Conservation (phyloP, 1,284 basidiomycete genomes). For the Cutaneotrichosporon dermatis region DNA sequence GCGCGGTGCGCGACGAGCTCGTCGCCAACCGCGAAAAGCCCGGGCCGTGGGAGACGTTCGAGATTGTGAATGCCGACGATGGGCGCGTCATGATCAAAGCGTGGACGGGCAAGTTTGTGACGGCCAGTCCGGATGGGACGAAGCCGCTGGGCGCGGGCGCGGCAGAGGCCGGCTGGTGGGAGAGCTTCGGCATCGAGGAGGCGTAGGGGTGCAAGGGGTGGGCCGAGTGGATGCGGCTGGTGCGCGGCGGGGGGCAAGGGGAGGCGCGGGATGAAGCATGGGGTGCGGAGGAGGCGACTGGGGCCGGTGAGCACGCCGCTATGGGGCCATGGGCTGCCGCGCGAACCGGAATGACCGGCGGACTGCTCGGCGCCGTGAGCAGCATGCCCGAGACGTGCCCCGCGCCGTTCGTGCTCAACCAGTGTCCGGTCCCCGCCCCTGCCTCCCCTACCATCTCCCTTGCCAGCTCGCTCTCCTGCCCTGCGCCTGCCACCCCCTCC, state of each 20-base stretch:
- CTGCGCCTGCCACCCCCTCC: too few relatives aligned
- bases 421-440: too few relatives aligned
- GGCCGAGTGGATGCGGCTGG: not conserved
- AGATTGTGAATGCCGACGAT: not conserved
- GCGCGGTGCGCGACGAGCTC: not conserved
- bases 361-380: too few relatives aligned
- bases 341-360: too few relatives aligned
- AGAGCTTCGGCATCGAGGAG: slow-evolving; percentile 17
- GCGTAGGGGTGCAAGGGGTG: not conserved
- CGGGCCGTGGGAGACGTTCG: slow-evolving; percentile 1
- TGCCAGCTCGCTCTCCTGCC: too few relatives aligned
- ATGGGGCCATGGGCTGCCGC: too few relatives aligned
- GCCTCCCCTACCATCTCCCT: too few relatives aligned
- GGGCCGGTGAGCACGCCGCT: not conserved
- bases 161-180: slow-evolving; percentile 16
- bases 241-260: not conserved
- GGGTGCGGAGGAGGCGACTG: not conserved
- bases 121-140: slow-evolving; percentile 4
- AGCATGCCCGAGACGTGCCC: too few relatives aligned
- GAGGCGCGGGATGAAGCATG: not conserved
- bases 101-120: slow-evolving; percentile 13
- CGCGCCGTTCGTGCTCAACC: too few relatives aligned
- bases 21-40: not conserved
- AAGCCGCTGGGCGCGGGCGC: slow-evolving; percentile 5
- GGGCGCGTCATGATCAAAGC: slow-evolving; percentile 5